Base-by-base conservation (phyloP, 495 filamentous ascomycete species). In the Neurospora intermedia region DNA sequence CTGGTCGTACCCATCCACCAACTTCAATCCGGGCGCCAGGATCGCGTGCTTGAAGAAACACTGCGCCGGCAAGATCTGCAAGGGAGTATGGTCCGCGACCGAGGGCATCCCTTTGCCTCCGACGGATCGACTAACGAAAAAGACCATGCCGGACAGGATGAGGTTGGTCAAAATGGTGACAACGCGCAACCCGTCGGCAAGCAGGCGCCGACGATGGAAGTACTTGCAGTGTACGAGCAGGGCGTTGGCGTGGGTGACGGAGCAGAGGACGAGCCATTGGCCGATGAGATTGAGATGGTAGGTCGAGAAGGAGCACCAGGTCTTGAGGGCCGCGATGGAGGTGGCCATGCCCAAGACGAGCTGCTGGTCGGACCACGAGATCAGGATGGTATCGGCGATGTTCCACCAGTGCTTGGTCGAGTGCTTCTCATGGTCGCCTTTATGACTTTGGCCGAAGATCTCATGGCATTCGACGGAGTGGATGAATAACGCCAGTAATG, bases 201-300 rank as follows among this genome's bases (percentile, higher is more conserved):
- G 54, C 15, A 66, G 27, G 54, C 54, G 54, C 20, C 69, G 69
- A 1, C 39, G n/a, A 9, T 72, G 31, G 38, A 72, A 72, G 0
- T 72, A 72, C 20, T 69, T 43, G 71, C 71, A 72, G 39, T 72
- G 71, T 8, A 72, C 54, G 35, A 72, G 54, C 38, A 72, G 59
- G 46, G 71, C 71, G 39, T 72, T 72, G 18, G 40, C 54, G 48
- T 72, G 71, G 38, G 71, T 72, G 5, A 72, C 69, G 71, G 54
- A 70, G 31, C 35, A 69, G 15, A 72, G 9, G 31, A 72, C 48
- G 11, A 72, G 71, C 71, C 71, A 72, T 18, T 72, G 71, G 23
- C 69, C 69, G 59, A 43, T 43, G n/a, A 72, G 35, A 54, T 72
- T 72, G 35, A 72, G 41, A 54, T 72, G 71, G 71, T 72, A 72